phyloP scores from a whole-genome alignment of 2,329 filamentous ascomycete species.

The Fusarium paranaense region DNA sequence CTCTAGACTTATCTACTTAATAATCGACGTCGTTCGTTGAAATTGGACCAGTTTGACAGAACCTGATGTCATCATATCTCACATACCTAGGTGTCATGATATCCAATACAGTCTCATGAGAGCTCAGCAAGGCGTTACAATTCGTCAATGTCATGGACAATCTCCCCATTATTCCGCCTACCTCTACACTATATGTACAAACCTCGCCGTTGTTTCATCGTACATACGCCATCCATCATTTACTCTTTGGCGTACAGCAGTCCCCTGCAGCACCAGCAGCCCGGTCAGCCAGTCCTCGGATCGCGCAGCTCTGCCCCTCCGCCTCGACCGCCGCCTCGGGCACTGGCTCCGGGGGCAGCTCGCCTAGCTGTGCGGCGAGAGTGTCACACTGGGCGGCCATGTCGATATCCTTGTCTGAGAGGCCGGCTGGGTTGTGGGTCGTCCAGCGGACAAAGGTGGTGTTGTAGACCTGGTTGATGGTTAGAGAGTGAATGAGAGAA shows the following conservation, averaged over 20 bases:
- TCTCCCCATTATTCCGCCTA: neutral
- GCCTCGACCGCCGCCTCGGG: conserved; percentile 33
- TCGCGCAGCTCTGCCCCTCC: conserved; percentile 46
- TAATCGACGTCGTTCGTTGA: conserved; percentile 48
- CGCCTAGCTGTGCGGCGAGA: conserved; percentile 67
- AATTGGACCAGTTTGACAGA: neutral
- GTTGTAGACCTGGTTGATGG: conserved; percentile 71
- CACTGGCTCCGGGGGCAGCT: conserved; percentile 54
- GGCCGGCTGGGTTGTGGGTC: conserved; percentile 73
- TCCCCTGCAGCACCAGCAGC: conserved; percentile 61
- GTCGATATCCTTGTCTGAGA: conserved; percentile 72
- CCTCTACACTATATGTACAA: neutral
- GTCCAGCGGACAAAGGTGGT: conserved; percentile 79
- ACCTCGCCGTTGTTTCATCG: neutral
- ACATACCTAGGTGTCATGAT: neutral
- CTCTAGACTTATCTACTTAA: conserved; percentile 49
- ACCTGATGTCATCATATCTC: neutral
- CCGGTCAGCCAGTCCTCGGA: conserved; percentile 60
- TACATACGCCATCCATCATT: conserved; percentile 11
- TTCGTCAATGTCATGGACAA: neutral
- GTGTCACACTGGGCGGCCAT: conserved; percentile 73
- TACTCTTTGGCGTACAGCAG: conserved; percentile 62
- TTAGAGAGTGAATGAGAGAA: conserved; percentile 4
- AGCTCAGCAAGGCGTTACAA: neutral
- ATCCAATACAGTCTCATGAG: neutral